Evolutionary conservation across 2,329 filamentous ascomycete genomes (phyloP).

Genomic region (Grosmannia clavigera): DNA sequence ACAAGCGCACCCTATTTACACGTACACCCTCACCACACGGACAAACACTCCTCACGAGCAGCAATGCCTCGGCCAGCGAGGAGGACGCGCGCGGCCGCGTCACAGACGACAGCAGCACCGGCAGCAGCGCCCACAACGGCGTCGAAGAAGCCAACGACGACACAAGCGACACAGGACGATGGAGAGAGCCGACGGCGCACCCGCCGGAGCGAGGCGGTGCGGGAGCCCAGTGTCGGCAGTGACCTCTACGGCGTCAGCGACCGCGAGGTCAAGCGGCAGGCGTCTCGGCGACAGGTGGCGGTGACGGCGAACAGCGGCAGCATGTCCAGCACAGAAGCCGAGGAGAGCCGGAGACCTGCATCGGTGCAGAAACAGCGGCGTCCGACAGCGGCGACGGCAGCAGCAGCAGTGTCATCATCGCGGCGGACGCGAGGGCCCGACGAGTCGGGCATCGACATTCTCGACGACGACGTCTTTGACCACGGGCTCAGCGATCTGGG

Average conservation of each 20-base stretch:
- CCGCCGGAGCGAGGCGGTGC: constrained; percentile 20
- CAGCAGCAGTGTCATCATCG: constrained; percentile 18
- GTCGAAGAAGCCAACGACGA: constrained; percentile 15
- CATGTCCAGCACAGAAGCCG: too few species aligned
- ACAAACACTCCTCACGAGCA: not conserved
- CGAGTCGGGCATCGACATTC: constrained; percentile 33
- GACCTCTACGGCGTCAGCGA: constrained; percentile 3
- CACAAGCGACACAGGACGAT: not conserved
- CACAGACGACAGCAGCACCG: not conserved
- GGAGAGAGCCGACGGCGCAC: constrained; percentile 3
- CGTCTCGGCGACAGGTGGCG: not conserved
- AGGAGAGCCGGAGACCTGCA: too few species aligned
- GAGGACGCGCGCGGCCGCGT: constrained; percentile 9
- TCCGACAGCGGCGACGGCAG: constrained; percentile 7
- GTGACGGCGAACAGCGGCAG: constrained; percentile 8
- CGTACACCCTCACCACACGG: not conserved
- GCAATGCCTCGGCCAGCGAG: constrained; percentile 13
- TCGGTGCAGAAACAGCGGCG: not conserved
- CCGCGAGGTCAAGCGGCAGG: not conserved
- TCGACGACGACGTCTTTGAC: constrained; percentile 35
- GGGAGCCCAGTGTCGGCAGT: constrained; percentile 19
- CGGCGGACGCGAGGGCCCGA: constrained; percentile 21
- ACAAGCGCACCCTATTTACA: too few species aligned
- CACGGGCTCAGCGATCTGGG: constrained; percentile 18
- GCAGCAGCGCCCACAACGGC: not conserved